Evolutionary conservation across 1,139 yeast genomes (phyloP).

Genomic region (Saccharomyces hybrid): DNA sequence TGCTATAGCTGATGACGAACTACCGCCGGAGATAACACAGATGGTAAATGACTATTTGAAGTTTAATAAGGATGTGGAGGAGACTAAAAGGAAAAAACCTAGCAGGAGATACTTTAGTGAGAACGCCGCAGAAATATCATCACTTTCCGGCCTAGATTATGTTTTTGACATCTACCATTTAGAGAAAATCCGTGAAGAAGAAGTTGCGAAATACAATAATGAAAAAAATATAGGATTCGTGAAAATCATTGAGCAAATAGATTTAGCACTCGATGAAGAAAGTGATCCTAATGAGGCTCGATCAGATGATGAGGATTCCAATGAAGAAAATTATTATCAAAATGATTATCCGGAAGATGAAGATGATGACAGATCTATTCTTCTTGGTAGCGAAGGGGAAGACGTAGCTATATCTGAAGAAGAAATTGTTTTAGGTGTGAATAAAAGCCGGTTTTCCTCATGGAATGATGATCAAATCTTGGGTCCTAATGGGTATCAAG

Average conservation of each 20-base stretch:
- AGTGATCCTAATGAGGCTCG: conserved; percentile 34
- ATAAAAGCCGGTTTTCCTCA: not conserved
- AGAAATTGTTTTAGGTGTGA: conserved; percentile 4
- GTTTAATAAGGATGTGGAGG: conserved; percentile 20
- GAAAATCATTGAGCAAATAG: conserved; percentile 57
- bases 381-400: conserved; percentile 35
- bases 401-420: conserved; percentile 19
- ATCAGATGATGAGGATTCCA: conserved; percentile 68
- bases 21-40: conserved; percentile 58
- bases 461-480: conserved; percentile 2
- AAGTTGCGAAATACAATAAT: conserved; percentile 35
- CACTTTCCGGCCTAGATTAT: conserved; percentile 50
- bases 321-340: conserved; percentile 84
- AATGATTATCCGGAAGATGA: conserved; percentile 96
- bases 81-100: conserved; percentile 18
- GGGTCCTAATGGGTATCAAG: not conserved
- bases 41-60: conserved; percentile 56
- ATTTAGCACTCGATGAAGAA: conserved; percentile 45
- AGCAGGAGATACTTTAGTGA: conserved; percentile 24
- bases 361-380: conserved; percentile 44
- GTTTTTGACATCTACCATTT: conserved; percentile 85
- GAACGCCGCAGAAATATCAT: conserved; percentile 13
- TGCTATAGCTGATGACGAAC: conserved; percentile 29
- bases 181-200: conserved; percentile 43
- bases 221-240: conserved; percentile 53